Conservation (phyloP, 768 basidiomycete species). For the Amanita exitialis region DNA sequence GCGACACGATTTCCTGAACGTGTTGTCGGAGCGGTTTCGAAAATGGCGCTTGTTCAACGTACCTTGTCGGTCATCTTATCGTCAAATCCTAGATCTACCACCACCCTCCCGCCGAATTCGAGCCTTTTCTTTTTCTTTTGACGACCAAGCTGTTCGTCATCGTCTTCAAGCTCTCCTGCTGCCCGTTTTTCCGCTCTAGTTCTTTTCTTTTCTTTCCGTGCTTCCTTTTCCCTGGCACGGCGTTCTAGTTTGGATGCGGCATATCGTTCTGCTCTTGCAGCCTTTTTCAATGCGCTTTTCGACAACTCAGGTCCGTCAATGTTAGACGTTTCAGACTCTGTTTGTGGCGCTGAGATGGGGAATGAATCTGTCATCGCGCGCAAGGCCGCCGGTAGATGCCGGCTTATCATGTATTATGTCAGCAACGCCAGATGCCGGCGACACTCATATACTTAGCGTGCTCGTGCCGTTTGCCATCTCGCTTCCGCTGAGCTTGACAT, state of each 20-base stretch:
- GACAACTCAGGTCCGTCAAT: slow-evolving; percentile 31
- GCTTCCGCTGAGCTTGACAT: slow-evolving; percentile 9
- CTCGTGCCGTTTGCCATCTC: slow-evolving; percentile 10
- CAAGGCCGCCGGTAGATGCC: slow-evolving; percentile 43
- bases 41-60: neutral
- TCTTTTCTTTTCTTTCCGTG: slow-evolving; percentile 65
- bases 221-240: slow-evolving; percentile 67
- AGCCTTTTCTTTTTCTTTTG: slow-evolving; percentile 31
- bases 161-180: slow-evolving; percentile 50
- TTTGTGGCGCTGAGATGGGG: neutral
- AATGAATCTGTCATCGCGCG: slow-evolving; percentile 1
- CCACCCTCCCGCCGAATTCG: slow-evolving; percentile 52
- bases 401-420: no score
- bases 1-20: slow-evolving; percentile 77
- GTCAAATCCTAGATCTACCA: slow-evolving; percentile 89
- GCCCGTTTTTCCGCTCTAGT: slow-evolving; percentile 49
- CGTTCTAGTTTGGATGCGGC: slow-evolving; percentile 64
- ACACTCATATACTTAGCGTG: no score
- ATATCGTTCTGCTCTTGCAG: slow-evolving; percentile 58
- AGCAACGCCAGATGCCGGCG: slow-evolving; percentile 40
- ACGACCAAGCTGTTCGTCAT: slow-evolving; percentile 27
- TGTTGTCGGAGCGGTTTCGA: neutral
- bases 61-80: slow-evolving; percentile 91
- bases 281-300: slow-evolving; percentile 72
- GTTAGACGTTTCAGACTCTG: neutral